phyloP scores from a whole-genome alignment of 108 stramenopile genomes.

The Schizochytrium sp. region DNA sequence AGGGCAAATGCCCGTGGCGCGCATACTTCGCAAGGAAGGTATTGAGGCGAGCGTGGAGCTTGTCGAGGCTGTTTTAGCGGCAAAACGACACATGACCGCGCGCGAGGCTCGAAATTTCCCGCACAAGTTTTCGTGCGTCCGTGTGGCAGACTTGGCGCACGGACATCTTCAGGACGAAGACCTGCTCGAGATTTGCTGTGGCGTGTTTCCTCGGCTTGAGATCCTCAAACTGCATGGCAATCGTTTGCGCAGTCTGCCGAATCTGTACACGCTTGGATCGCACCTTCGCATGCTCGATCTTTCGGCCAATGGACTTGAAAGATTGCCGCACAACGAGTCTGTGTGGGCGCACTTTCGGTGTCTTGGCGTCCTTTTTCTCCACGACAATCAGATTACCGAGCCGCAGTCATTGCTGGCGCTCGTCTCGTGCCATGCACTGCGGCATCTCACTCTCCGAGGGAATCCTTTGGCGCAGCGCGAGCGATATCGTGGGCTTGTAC shows the following conservation, averaged over 20 bases:
- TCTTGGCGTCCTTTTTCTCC: neutral
- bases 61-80: too few relatives aligned
- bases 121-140: neutral
- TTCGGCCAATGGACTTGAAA: neutral
- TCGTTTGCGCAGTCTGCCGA: neutral
- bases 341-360: neutral
- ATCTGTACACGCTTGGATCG: neutral
- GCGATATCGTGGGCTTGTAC: neutral
- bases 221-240: neutral
- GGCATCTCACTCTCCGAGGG: neutral
- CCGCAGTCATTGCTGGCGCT: neutral
- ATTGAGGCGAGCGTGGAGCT: too few relatives aligned
- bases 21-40: too few relatives aligned
- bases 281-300: neutral
- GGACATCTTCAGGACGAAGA: neutral
- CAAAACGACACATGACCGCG: neutral
- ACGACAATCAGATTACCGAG: neutral
- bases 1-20: too few relatives aligned
- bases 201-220: neutral
- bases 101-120: neutral
- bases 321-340: neutral
- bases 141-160: neutral
- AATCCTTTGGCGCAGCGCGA: neutral
- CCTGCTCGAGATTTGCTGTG: neutral
- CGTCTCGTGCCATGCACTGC: neutral